Evolutionary conservation across 306 rosid genomes (phyloP).

Genomic region (Datisca glomerata): DNA sequence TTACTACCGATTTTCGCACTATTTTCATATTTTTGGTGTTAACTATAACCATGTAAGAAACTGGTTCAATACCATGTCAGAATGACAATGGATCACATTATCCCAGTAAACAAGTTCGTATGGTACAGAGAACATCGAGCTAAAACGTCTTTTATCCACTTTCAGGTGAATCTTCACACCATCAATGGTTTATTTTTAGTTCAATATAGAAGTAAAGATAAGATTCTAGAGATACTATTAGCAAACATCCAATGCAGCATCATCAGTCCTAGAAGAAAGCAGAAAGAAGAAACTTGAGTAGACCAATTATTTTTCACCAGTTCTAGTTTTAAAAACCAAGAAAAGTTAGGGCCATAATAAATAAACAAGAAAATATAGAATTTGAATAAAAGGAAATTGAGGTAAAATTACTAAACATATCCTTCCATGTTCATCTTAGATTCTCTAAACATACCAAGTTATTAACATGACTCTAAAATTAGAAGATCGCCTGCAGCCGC

Average conservation of each 20-base stretch:
- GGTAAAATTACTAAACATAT: slow-evolving; percentile 19
- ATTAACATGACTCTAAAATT: slow-evolving; percentile 12
- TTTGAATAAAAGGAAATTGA: slow-evolving; percentile 4
- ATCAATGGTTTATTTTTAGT: too few species aligned
- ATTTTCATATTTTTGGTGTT: not conserved
- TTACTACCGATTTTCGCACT: not conserved
- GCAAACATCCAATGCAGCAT: not conserved
- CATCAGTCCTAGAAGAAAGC: not conserved
- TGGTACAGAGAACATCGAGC: not conserved
- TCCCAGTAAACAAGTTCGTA: too few species aligned
- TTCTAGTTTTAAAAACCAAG: not conserved
- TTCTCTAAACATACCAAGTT: slow-evolving; percentile 24
- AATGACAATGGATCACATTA: not conserved
- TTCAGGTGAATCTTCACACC: too few species aligned
- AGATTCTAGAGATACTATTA: not conserved
- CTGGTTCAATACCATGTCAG: too few species aligned
- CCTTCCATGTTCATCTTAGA: slow-evolving; percentile 19
- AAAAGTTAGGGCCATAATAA: slow-evolving; percentile 16
- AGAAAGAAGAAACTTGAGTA: not conserved
- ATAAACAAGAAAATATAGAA: slow-evolving; percentile 15
- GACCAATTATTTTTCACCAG: too few species aligned
- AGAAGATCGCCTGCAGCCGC: too few species aligned
- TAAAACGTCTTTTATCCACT: not conserved
- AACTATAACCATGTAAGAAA: not conserved
- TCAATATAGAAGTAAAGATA: too few species aligned